Evolutionary conservation across 352 stramenopile species (phyloP).

Genomic region (Plasmopara halstedii): DNA sequence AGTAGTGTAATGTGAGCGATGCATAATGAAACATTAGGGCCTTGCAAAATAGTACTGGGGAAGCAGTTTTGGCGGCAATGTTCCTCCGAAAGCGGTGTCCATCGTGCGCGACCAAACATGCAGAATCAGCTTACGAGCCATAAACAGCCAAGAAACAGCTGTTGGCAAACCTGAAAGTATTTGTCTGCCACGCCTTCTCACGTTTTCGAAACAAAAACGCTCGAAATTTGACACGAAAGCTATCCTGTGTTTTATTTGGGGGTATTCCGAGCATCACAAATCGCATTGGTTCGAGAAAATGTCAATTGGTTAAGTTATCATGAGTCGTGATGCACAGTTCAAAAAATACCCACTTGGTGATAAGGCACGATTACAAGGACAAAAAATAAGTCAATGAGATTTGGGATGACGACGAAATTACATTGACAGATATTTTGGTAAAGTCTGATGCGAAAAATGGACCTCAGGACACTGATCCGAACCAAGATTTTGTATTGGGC

Average conservation of each 20-base stretch:
- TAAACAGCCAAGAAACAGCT: background rate
- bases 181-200: background rate
- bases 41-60: background rate
- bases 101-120: background rate
- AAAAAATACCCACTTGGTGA: background rate
- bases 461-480: background rate
- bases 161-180: background rate
- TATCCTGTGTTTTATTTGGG: background rate
- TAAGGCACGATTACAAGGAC: too few species aligned
- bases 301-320: background rate
- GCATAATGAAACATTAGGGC: background rate
- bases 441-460: background rate
- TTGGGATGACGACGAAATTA: background rate
- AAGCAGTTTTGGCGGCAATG: background rate
- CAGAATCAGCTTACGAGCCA: background rate
- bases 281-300: background rate
- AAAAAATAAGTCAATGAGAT: background rate
- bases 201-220: background rate
- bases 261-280: background rate
- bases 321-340: background rate
- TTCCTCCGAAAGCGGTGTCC: background rate
- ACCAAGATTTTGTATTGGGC: background rate
- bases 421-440: background rate
- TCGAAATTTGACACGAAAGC: background rate
- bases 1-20: background rate